Evolutionary conservation across 2,329 filamentous ascomycete species (phyloP).

Genomic region (Shiraia sp.): DNA sequence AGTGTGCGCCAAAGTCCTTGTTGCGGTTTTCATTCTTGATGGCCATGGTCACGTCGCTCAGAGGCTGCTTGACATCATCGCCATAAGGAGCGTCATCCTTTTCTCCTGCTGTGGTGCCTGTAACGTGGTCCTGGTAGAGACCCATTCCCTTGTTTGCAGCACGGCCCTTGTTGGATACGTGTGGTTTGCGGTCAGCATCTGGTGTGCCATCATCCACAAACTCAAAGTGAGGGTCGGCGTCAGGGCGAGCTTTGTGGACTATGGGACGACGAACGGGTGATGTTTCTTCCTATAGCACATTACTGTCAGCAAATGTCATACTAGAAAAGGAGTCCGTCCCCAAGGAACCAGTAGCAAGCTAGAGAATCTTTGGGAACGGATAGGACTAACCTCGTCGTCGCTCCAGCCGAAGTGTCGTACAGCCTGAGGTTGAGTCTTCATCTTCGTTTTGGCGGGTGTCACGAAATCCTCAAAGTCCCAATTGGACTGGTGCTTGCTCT

Average conservation of each 20-base stretch:
- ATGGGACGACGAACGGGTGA: conserved; percentile 63
- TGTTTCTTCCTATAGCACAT: conserved; percentile 53
- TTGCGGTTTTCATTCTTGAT: conserved; percentile 73
- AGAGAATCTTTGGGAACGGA: conserved; percentile 18
- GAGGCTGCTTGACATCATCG: conserved; percentile 49
- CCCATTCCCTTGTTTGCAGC: conserved; percentile 68
- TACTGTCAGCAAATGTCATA: conserved; percentile 20
- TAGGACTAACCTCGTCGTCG: conserved; percentile 61
- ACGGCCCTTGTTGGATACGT: conserved; percentile 47
- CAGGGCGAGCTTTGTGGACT: conserved; percentile 71
- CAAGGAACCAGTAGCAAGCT: conserved; percentile 11
- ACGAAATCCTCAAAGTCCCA: conserved; percentile 90
- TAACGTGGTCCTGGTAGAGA: conserved; percentile 78
- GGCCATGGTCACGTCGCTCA: conserved; percentile 71
- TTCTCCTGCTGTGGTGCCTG: conserved; percentile 48
- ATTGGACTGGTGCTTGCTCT: conserved; percentile 67
- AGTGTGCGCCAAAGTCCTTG: conserved; percentile 79
- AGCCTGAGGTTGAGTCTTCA: conserved; percentile 68
- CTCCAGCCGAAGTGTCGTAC: conserved; percentile 77
- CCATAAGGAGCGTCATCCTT: conserved; percentile 53
- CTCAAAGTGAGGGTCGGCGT: conserved; percentile 82
- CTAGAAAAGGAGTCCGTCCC: not conserved
- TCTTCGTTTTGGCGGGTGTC: conserved; percentile 76
- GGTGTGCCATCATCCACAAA: conserved; percentile 74
- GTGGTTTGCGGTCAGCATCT: conserved; percentile 50